Conservation (phyloP, 192 early-diverging fungal genomes). For the Entomortierella beljakovae region DNA sequence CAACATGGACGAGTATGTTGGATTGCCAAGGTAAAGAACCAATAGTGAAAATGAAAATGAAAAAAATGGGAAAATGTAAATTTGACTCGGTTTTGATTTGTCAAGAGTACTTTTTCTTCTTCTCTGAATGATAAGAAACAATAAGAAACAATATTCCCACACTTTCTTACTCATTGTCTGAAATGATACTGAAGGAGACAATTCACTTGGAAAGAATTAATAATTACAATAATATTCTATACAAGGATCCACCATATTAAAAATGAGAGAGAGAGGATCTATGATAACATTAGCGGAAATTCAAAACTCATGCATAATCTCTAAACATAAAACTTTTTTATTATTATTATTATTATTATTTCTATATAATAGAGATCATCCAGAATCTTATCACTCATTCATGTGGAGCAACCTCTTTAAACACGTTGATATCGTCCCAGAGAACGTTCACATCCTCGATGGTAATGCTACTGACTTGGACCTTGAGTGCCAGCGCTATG, state of each 20-base stretch:
- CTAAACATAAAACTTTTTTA: background rate
- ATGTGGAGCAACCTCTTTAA: conserved; percentile 94
- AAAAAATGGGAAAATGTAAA: background rate
- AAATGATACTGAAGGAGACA: too few species aligned
- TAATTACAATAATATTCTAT: background rate
- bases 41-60: too few species aligned
- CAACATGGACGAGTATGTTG: conserved; percentile 94
- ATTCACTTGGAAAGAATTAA: background rate
- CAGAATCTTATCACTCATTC: conserved; percentile 91
- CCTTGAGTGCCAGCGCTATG: conserved; percentile 83
- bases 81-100: too few species aligned
- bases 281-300: background rate
- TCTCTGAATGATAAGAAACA: too few species aligned
- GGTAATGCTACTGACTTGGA: conserved; percentile 87
- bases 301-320: background rate
- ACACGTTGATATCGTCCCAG: conserved; percentile 83
- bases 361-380: conserved; percentile 72
- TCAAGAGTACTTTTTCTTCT: too few species aligned
- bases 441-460: conserved; percentile 89
- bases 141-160: too few species aligned
- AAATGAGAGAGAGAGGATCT: background rate
- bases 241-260: background rate
- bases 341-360: background rate
- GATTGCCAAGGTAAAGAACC: conserved; percentile 71
- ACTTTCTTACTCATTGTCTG: too few species aligned